These are phyloP conservation scores for Aspergillus awamori DNA, from an alignment of 2,329 filamentous ascomycete species.

Conservation along the genomic window DNA sequence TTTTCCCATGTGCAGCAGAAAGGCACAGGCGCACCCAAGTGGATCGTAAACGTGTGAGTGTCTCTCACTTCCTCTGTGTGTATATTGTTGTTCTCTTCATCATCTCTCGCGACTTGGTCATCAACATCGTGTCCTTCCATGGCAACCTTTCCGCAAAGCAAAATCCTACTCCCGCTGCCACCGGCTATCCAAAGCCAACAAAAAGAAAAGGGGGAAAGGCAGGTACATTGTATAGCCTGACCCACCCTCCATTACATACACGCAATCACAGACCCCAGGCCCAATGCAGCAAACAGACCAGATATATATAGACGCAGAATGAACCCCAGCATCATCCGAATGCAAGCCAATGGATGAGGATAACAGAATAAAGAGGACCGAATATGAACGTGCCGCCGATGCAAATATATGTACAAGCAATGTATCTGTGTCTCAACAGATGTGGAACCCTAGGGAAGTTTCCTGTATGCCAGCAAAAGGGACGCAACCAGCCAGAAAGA, in stretches of 20 bases:
- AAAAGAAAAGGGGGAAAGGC: slow-evolving; percentile 4
- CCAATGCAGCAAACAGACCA: slow-evolving; percentile 20
- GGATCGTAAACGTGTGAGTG: neutral
- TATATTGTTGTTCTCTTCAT: slow-evolving; percentile 2
- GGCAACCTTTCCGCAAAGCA: neutral
- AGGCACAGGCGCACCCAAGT: neutral
- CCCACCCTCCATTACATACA: slow-evolving; percentile 23
- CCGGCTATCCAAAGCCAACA: neutral
- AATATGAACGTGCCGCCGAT: slow-evolving; percentile 28
- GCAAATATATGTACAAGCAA: slow-evolving; percentile 41
- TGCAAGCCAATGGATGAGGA: slow-evolving; percentile 16
- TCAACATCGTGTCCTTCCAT: slow-evolving; percentile 6
- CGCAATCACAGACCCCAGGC: slow-evolving; percentile 19
- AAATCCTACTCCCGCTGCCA: neutral
- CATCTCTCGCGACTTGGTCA: slow-evolving; percentile 3
- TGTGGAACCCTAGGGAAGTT: slow-evolving; percentile 11
- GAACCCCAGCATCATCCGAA: slow-evolving; percentile 11
- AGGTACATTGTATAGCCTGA: slow-evolving; percentile 20
- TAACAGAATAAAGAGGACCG: slow-evolving; percentile 15
- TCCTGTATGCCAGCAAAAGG: slow-evolving; percentile 22
- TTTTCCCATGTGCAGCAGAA: neutral
- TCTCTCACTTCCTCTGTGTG: neutral
- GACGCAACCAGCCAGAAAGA: slow-evolving; percentile 12
- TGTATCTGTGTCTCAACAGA: slow-evolving; percentile 23
- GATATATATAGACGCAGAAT: slow-evolving; percentile 25